Percentiles rank a stretch among this genome's conserved stretches.
phyloP scores from a whole-genome alignment of 768 basidiomycete species.

The Lentinula lateritia region DNA sequence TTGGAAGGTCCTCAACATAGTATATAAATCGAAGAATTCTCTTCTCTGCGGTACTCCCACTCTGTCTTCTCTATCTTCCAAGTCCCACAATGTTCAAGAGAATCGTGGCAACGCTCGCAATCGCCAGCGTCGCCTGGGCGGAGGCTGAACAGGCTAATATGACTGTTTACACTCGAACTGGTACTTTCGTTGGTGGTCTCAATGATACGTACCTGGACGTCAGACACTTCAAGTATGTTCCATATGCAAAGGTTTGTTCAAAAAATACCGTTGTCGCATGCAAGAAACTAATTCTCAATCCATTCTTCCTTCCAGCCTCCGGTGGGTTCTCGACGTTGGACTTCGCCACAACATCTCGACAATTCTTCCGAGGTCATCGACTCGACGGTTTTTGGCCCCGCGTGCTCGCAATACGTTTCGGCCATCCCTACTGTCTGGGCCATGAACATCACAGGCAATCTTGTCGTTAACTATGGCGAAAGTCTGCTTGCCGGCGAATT shows the following conservation, averaged over 20 bases:
- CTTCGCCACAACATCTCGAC: constrained; percentile 6
- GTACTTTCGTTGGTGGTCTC: constrained; percentile 1
- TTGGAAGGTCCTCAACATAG: too few relatives aligned
- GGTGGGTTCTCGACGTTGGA: constrained; percentile 7
- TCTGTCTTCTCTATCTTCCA: not conserved
- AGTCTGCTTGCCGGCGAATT: constrained; percentile 5
- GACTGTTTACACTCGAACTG: constrained; percentile 5
- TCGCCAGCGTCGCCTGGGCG: not conserved
- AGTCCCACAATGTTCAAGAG: not conserved
- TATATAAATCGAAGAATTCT: too few relatives aligned
- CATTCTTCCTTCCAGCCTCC: constrained; percentile 6
- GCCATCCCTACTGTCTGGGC: constrained; percentile 8
- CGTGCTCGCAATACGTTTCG: constrained; percentile 11
- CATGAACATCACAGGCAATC: constrained; percentile 7
- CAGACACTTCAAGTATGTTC: constrained; percentile 9
- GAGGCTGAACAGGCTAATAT: not conserved
- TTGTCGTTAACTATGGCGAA: constrained; percentile 10
- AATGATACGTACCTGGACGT: constrained; percentile 8
- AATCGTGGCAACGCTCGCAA: not conserved
- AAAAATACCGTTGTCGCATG: not conserved
- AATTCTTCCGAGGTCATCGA: not conserved
- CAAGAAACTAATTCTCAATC: not conserved
- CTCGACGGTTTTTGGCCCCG: constrained; percentile 5
- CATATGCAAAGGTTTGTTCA: constrained; percentile 3
- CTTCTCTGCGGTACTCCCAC: too few relatives aligned